A percentile compares a stretch with the other conserved stretches of the same genome.
Conservation (phyloP, 495 filamentous ascomycete genomes). For the Xylaria castorea region DNA sequence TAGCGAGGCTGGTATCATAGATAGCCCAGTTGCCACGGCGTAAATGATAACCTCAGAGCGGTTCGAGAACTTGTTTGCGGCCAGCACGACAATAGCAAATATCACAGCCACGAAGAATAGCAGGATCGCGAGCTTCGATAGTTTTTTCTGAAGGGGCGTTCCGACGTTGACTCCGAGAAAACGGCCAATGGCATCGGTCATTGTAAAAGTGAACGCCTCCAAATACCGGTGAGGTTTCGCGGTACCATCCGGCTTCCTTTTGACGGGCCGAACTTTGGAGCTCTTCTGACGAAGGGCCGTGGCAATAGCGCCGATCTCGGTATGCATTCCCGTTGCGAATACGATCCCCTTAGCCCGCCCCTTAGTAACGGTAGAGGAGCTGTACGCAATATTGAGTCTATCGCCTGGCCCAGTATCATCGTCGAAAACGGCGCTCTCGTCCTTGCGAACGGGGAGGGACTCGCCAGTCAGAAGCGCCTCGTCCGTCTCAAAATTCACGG, state of each 20-base stretch:
- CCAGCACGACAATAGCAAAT: conserved; percentile 58
- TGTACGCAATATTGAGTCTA: conserved; percentile 55
- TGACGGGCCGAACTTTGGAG: conserved; percentile 58
- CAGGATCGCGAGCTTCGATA: conserved; percentile 57
- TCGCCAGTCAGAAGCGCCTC: conserved; percentile 59
- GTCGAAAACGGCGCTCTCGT: conserved; percentile 42
- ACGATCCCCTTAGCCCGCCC: conserved; percentile 56
- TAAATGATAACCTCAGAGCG: conserved; percentile 58
- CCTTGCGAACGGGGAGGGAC: conserved; percentile 53
- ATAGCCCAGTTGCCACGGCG: conserved; percentile 65
- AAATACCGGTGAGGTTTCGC: conserved; percentile 71
- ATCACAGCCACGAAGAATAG: conserved; percentile 57
- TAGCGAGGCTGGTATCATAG: conserved; percentile 61
- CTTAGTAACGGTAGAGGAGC: conserved; percentile 57
- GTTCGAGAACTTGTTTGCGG: conserved; percentile 53
- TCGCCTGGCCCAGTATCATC: conserved; percentile 50
- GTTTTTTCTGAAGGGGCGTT: conserved; percentile 59
- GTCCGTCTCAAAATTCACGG: conserved; percentile 55
- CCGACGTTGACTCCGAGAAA: conserved; percentile 74
- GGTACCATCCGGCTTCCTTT: conserved; percentile 62
- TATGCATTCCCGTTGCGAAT: conserved; percentile 52
- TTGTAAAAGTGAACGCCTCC: conserved; percentile 71
- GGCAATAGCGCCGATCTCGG: conserved; percentile 58
- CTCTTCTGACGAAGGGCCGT: conserved; percentile 49
- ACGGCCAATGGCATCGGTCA: conserved; percentile 67